Percentiles rank a stretch among this genome's conserved stretches.
Evolutionary conservation across 2,329 filamentous ascomycete genomes (phyloP).

Genomic region (Lomentospora prolificans): DNA sequence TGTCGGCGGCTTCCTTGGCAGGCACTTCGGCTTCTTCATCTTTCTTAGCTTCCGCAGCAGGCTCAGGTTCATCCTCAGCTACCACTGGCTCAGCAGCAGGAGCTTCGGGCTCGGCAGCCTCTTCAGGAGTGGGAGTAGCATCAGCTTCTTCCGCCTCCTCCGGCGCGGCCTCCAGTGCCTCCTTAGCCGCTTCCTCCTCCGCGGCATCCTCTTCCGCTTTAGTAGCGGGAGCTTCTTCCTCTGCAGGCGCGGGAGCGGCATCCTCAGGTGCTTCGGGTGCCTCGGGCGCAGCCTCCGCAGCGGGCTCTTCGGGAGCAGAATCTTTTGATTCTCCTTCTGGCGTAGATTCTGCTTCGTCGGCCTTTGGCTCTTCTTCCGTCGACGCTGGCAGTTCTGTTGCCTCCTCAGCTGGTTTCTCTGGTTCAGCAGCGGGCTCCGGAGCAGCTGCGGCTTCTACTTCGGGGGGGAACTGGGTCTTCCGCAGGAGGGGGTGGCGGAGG

Average conservation of each 20-base stretch:
- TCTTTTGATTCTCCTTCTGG: not conserved
- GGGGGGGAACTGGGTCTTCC: constrained; percentile 2
- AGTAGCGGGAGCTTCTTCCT: not conserved
- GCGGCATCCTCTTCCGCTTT: not conserved
- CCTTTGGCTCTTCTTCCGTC: not conserved
- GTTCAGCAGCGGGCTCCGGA: constrained; percentile 2
- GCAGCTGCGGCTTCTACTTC: constrained; percentile 3
- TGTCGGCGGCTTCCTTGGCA: constrained; percentile 5
- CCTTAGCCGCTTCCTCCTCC: not conserved
- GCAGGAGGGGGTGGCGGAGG: constrained; percentile 4
- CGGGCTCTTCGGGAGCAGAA: not conserved
- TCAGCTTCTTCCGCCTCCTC: not conserved
- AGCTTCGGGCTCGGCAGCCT: not conserved
- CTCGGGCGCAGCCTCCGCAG: not conserved
- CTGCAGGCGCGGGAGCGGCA: not conserved
- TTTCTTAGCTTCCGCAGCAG: not conserved
- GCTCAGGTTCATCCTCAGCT: not conserved
- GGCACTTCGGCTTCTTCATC: constrained; percentile 5
- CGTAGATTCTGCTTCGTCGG: not conserved
- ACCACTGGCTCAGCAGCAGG: not conserved
- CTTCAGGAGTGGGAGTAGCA: not conserved
- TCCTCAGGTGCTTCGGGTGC: not conserved
- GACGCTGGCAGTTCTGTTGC: constrained; percentile 1
- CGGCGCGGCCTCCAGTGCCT: not conserved
- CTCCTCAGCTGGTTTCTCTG: constrained; percentile 2